Evolutionary conservation across 2,329 filamentous ascomycete species (phyloP), one percentile per base, ranked within the genome.

Genomic region (Alternaria consortialis): DNA sequence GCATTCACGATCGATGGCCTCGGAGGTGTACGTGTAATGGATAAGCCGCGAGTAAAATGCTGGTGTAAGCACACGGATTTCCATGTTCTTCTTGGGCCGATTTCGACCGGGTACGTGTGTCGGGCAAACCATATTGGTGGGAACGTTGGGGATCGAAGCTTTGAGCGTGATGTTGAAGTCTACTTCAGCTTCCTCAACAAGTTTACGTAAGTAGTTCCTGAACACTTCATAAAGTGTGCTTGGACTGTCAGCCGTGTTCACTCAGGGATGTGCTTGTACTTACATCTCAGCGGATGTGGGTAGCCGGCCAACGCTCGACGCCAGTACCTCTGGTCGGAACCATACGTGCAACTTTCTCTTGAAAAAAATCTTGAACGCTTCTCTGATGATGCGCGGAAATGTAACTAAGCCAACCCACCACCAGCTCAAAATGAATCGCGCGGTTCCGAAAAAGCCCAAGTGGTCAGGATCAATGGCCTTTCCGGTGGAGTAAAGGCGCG

Each of bases 401-500:
- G 89, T 91, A 25, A 85, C 79, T 29, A 91, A 82, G 2, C 87
- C 88, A 9, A 90, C 85, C 88, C 88, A 91, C 82, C 85, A 88
- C 88, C 89, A 92, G 2, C 74, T 71, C 2, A 74, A 58, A 4
- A 90, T 64, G 62, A 90, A 88, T 4, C 43, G 66, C 0, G 79
- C 20, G 57, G 82, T 86, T 6, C 83, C 77, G 37, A 75, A 56
- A 0, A 74, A n/a, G 0, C 75, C 79, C 74, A 90, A 80, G 0
- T 69, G 68, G 0, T 68, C 70, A 0, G 88, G 84, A 48, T 90
- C 83, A 6, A 87, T 63, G 2, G 85, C 80, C 11, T 77, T 59
- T 0, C 80, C 83, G 2, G 83, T 80, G 0, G 87, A 89, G 63
- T 85, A 84, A 15, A 92, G 79, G 11, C 85, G 82, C 15, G 88